phyloP scores from a whole-genome alignment of 1,284 basidiomycete genomes.

The Macrocystidia cucumis region DNA sequence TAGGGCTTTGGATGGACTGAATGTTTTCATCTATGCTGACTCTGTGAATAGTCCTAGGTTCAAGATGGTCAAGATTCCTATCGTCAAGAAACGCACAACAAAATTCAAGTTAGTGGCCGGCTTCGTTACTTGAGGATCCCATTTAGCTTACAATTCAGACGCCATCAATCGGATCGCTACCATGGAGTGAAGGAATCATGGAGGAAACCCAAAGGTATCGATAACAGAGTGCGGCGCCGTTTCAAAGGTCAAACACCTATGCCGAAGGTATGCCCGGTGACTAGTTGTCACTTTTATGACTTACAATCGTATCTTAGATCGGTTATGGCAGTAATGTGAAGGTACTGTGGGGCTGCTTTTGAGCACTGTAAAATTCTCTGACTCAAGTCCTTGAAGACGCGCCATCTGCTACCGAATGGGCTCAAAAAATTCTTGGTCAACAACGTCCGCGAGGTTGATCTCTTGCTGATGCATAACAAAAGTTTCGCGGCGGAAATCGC shows the following conservation, averaged over 20 bases:
- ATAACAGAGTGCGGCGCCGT: conserved; percentile 90
- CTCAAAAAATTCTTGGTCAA: conserved; percentile 91
- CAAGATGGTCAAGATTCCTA: conserved; percentile 81
- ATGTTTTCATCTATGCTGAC: no score
- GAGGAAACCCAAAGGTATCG: conserved; percentile 98
- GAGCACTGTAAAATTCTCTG: neutral
- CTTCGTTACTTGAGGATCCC: neutral
- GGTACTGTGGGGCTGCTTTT: conserved; percentile 21
- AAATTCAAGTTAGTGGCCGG: conserved; percentile 78
- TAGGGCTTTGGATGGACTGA: conserved; percentile 11
- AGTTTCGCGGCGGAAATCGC: conserved; percentile 96
- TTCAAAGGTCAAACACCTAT: conserved; percentile 95
- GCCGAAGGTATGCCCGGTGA: conserved; percentile 70
- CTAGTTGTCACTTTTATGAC: conserved; percentile 2
- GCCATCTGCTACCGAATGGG: conserved; percentile 91
- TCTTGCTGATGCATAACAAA: conserved; percentile 98
- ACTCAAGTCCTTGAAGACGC: conserved; percentile 42
- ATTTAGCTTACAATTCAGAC: conserved; percentile 38
- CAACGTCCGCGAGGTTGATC: conserved; percentile 88
- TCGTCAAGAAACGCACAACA: conserved; percentile 96
- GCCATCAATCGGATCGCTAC: conserved; percentile 97
- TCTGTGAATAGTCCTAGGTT: no score
- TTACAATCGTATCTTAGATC: conserved; percentile 36
- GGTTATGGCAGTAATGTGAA: conserved; percentile 86
- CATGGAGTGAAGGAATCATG: conserved; percentile 93